Conservation (phyloP, 176 grass and related monocot species). For the Triticum dicoccoides region DNA sequence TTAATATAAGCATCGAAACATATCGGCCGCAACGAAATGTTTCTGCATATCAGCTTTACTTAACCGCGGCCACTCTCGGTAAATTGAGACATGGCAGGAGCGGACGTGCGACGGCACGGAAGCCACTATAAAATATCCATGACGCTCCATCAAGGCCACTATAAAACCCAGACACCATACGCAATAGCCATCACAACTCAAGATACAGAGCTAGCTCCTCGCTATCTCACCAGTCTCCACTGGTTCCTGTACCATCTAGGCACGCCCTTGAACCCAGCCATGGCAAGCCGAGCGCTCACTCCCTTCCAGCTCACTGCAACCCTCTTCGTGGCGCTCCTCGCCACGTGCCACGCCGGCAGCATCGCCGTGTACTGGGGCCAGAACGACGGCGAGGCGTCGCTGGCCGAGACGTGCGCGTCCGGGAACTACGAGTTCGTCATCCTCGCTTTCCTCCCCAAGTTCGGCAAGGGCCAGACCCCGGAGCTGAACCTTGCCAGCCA, state of each 20-base stretch:
- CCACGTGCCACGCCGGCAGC: constrained; percentile 42
- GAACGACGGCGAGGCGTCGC: constrained; percentile 52
- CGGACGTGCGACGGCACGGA: constrained; percentile 27
- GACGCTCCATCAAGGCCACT: not conserved
- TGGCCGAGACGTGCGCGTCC: constrained; percentile 37
- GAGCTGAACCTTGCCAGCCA: constrained; percentile 56
- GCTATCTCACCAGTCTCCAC: not conserved
- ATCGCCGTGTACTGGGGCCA: constrained; percentile 70
- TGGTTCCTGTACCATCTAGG: not conserved
- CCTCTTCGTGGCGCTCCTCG: not conserved
- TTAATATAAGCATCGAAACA: not conserved
- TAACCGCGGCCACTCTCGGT: not conserved
- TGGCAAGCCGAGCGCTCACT: constrained; percentile 18
- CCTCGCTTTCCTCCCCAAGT: constrained; percentile 61
- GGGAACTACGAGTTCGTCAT: constrained; percentile 58
- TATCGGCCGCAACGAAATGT: not conserved
- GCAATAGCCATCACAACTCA: not conserved
- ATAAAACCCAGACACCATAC: constrained; percentile 6
- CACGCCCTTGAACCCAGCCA: constrained; percentile 1
- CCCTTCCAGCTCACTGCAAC: constrained; percentile 5
- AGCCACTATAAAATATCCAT: not conserved
- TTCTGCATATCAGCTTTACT: not conserved
- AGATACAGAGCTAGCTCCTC: not conserved
- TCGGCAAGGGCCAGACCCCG: constrained; percentile 69
- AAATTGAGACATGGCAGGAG: constrained; percentile 21